Percentiles rank a stretch among this genome's conserved stretches.
These are phyloP conservation scores for Tolypocladium endophyticum DNA, from an alignment of 2,329 filamentous ascomycete genomes.

Conservation along the genomic window DNA sequence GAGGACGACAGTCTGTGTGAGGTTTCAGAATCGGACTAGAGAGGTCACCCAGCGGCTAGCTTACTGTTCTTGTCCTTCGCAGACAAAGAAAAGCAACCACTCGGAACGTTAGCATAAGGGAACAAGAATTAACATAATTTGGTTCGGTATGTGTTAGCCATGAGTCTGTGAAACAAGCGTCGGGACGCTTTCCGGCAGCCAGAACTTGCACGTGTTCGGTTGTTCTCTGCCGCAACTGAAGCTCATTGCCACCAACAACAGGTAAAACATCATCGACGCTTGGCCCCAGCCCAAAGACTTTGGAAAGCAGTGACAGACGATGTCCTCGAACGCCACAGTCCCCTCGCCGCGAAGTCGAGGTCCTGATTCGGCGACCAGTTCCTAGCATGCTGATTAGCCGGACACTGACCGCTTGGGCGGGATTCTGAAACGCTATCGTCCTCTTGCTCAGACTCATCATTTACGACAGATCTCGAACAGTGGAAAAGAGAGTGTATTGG, in stretches of 20 bases:
- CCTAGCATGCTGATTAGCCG: neutral
- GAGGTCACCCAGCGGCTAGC: neutral
- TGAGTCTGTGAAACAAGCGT: neutral
- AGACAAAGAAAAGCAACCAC: neutral
- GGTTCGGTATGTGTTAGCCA: neutral
- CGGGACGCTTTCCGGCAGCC: neutral
- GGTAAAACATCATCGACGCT: neutral
- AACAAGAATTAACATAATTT: neutral
- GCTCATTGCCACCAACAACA: neutral
- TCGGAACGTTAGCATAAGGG: neutral
- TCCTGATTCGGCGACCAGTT: neutral
- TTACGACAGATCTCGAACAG: neutral
- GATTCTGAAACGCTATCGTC: neutral
- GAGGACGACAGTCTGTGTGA: neutral
- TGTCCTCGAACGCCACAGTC: neutral
- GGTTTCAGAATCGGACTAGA: neutral
- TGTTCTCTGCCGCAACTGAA: neutral
- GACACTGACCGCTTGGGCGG: neutral
- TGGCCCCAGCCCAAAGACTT: neutral
- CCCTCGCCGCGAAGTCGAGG: neutral
- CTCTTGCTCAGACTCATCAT: neutral
- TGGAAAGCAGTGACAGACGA: neutral
- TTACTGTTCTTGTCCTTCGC: neutral
- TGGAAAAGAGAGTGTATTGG: neutral
- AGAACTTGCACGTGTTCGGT: neutral